Base-by-base conservation (phyloP, 163 green algal species). In the Scenedesmus sp. region DNA sequence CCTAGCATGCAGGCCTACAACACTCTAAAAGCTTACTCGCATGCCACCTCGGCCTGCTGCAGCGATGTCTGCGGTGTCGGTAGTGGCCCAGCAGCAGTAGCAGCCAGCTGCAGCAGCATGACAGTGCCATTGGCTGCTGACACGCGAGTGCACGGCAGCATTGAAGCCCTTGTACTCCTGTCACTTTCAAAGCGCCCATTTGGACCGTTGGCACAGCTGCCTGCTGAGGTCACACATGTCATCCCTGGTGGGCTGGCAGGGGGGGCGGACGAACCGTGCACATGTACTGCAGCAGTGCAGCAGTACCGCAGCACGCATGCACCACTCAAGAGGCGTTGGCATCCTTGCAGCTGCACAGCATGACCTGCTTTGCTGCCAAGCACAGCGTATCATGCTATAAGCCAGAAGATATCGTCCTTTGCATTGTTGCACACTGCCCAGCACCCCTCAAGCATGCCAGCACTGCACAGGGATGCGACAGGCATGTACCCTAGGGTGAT, bases 131-230 rank as follows among this genome's bases (percentile, higher is more conserved):
- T 24, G 33, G 59, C 59, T 35, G 22, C 33, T 72, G 59, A 33
- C 22, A 33, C 22, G 9, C 59, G 20, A 35, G 59, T 72, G 59
- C 59, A 72, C 33, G 59, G 59, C 59, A 72, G 59, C 59, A 72
- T 72, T 33, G 59, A 72, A 72, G 59, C 59, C 3, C 22, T 72
- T 4, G 59, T 83, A 40, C 76, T 93, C 88, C 43, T 93, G 10
- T 73, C 76, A 0, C 88, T 93, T 46, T 65, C 91, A 46, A 80
- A 89, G 59, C 91, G 91, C 15, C 88, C 87, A 15, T 93, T 88
- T 91, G 87, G 83, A 7, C 88, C 91, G 4, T 46, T 80, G n/a
- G 88, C 83, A 20, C 59, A 83, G 3, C 73, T 93, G 37, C 76
- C 59, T 40, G 84, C 87, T 49, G 83, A 70, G 1, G 73, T 91